Conservation (phyloP, 495 filamentous ascomycete genomes). For the Astrocystis sublimbata region DNA sequence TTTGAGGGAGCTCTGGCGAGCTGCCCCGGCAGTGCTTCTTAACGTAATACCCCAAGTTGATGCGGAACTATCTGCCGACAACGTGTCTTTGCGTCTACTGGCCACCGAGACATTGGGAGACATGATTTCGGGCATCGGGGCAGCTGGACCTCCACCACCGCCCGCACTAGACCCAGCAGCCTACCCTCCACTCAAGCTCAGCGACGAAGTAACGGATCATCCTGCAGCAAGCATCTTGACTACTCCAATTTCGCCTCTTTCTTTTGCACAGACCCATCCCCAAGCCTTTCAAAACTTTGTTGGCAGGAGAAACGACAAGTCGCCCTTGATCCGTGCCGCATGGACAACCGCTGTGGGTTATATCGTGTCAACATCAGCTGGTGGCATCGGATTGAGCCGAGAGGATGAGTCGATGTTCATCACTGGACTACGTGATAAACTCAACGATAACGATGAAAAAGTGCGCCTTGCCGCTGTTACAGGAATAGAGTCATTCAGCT, state of each 20-base stretch:
- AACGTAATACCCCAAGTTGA: slow-evolving; percentile 95
- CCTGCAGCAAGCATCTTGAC: slow-evolving; percentile 64
- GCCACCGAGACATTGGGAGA: slow-evolving; percentile 94
- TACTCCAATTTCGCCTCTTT: slow-evolving; percentile 76
- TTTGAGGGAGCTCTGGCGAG: slow-evolving; percentile 91
- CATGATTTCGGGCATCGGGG: slow-evolving; percentile 87
- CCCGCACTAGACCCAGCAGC: slow-evolving; percentile 73
- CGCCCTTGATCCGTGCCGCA: slow-evolving; percentile 71
- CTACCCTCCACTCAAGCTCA: slow-evolving; percentile 74
- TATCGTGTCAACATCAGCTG: slow-evolving; percentile 79
- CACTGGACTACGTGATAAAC: slow-evolving; percentile 70
- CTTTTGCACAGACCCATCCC: slow-evolving; percentile 78
- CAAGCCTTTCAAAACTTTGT: slow-evolving; percentile 78
- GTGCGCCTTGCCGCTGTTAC: slow-evolving; percentile 86
- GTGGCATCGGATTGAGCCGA: slow-evolving; percentile 77
- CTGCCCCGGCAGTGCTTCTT: slow-evolving; percentile 81
- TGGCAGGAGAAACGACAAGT: slow-evolving; percentile 81
- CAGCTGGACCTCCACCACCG: slow-evolving; percentile 76
- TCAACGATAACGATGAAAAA: slow-evolving; percentile 85
- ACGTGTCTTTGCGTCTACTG: slow-evolving; percentile 77
- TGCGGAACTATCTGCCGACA: slow-evolving; percentile 87
- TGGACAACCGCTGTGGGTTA: slow-evolving; percentile 85
- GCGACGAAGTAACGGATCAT: slow-evolving; percentile 52
- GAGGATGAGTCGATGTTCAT: slow-evolving; percentile 74
- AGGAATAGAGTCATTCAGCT: slow-evolving; percentile 72